phyloP scores from a whole-genome alignment of 192 early-diverging fungal species.

The Gonapodya prolifera region DNA sequence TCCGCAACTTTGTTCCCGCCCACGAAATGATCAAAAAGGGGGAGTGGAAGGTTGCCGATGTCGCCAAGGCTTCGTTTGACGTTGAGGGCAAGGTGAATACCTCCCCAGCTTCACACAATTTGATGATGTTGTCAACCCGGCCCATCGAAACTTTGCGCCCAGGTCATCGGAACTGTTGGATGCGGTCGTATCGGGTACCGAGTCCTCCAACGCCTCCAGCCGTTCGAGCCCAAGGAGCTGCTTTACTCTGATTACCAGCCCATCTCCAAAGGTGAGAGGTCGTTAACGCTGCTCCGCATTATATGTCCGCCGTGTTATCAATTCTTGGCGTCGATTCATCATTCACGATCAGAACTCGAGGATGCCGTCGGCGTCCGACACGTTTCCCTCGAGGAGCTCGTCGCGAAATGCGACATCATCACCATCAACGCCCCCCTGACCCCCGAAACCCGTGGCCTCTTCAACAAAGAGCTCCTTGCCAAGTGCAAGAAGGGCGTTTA shows the following conservation, averaged over 20 bases:
- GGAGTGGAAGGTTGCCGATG: constrained; percentile 10
- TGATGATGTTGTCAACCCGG: no score
- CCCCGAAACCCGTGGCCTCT: neutral
- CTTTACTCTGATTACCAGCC: neutral
- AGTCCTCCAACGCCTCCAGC: constrained; percentile 12
- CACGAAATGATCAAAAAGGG: constrained; percentile 1
- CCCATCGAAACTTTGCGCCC: no score
- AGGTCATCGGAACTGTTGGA: constrained; percentile 11
- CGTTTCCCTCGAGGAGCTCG: neutral
- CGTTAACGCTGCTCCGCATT: no score
- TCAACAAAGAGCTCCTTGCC: neutral
- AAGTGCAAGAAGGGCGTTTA: neutral
- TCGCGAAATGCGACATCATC: neutral
- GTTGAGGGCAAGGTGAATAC: constrained; percentile 12
- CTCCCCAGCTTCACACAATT: no score
- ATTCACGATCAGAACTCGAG: neutral
- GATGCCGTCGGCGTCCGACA: neutral
- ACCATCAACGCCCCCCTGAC: neutral
- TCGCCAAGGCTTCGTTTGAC: constrained; percentile 8
- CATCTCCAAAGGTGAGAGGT: neutral
- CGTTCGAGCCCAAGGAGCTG: constrained; percentile 12
- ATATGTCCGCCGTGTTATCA: neutral
- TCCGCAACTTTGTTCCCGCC: constrained; percentile 1
- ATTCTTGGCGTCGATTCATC: neutral
- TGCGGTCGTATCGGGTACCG: constrained; percentile 13